Conservation (phyloP, 306 rosid genomes). For the Vigna nakashimae region DNA sequence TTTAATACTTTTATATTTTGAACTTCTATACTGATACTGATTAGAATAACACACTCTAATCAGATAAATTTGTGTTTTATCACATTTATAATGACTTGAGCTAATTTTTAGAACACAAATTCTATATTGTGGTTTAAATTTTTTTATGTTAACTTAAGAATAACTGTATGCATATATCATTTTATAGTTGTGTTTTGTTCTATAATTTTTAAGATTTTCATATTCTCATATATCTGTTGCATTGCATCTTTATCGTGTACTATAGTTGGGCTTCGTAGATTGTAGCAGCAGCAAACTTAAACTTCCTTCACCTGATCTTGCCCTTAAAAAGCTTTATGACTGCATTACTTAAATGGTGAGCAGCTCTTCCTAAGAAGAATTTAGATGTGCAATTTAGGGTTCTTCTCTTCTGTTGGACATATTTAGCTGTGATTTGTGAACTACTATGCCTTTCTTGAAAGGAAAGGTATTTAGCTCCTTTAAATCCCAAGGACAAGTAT, state of each 20-base stretch:
- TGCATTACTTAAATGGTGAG: neutral
- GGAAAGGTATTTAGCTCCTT: slow-evolving; percentile 7
- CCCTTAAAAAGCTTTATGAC: slow-evolving; percentile 13
- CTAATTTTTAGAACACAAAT: neutral
- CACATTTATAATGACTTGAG: neutral
- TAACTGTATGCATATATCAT: neutral
- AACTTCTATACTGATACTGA: neutral
- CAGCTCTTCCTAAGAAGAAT: slow-evolving; percentile 22
- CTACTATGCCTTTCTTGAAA: slow-evolving; percentile 27
- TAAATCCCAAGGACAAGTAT: neutral
- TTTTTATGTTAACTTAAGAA: neutral
- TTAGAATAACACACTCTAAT: neutral
- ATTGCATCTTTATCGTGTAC: neutral
- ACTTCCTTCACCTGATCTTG: neutral
- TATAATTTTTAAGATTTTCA: neutral
- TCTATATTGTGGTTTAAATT: neutral
- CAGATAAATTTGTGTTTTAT: neutral
- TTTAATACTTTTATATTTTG: neutral
- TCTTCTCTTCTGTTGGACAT: slow-evolving; percentile 5
- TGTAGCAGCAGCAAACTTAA: neutral
- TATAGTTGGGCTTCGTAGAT: neutral
- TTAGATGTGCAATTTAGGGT: slow-evolving; percentile 5
- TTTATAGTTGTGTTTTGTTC: neutral
- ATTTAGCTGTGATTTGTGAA: slow-evolving; percentile 10
- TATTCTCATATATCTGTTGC: neutral